phyloP scores from a whole-genome alignment of 345 rosid genomes.

The Pistacia vera region DNA sequence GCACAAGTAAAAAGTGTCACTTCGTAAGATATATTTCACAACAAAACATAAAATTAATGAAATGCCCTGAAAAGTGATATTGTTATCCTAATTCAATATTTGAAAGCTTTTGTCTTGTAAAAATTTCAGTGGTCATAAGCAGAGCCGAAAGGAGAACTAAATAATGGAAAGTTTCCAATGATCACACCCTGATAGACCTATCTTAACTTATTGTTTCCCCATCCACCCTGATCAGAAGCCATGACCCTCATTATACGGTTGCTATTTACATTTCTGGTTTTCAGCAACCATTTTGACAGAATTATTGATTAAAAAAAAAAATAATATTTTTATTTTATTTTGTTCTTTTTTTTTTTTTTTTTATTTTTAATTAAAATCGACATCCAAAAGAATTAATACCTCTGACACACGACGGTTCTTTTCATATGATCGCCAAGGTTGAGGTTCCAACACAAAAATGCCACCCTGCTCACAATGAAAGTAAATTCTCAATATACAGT shows the following conservation, averaged over 20 bases:
- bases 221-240: not conserved
- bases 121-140: not conserved
- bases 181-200: not conserved
- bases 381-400: constrained; percentile 38
- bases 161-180: not conserved
- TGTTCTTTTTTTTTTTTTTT: too few relatives aligned
- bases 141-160: not conserved
- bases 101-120: not conserved
- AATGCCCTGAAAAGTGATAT: not conserved
- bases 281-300: not conserved
- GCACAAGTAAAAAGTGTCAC: constrained; percentile 27
- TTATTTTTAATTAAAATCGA: too few relatives aligned
- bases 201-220: not conserved
- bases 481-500: constrained; percentile 8
- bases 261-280: not conserved
- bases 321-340: too few relatives aligned
- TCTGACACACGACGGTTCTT: constrained; percentile 74
- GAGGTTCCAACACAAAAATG: constrained; percentile 85
- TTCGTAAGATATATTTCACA: not conserved
- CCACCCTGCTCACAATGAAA: constrained; percentile 70
- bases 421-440: constrained; percentile 95
- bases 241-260: not conserved
- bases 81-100: constrained; percentile 1
- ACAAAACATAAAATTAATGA: not conserved
- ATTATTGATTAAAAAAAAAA: not conserved